Percentiles rank a stretch among this genome's conserved stretches.
Conservation (phyloP, 306 rosid species). For the barrel medic (Medicago truncatula) region DNA sequence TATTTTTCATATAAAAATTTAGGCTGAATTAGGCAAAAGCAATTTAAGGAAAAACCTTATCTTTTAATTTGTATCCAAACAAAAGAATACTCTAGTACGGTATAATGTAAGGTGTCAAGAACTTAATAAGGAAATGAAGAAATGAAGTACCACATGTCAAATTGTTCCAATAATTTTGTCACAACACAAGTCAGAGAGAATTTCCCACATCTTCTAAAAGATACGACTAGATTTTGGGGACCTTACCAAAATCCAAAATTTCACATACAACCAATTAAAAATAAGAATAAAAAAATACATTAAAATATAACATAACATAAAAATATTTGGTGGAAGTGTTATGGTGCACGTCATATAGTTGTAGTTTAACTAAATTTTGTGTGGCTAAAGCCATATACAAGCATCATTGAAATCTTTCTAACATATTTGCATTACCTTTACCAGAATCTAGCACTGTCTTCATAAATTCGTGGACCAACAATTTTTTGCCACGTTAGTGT, state of each 20-base stretch:
- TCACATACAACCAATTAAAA: conserved; percentile 31
- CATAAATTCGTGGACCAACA: conserved; percentile 54
- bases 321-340: conserved; percentile 38
- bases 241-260: conserved; percentile 30
- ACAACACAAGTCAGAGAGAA: neutral
- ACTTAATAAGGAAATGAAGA: conserved; percentile 44
- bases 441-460: conserved; percentile 24
- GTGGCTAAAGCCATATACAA: conserved; percentile 45
- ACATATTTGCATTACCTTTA: conserved; percentile 11
- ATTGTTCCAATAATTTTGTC: conserved; percentile 28
- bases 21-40: conserved; percentile 38
- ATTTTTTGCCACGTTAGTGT: conserved; percentile 25
- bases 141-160: conserved; percentile 34
- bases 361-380: conserved; percentile 28
- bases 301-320: neutral
- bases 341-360: conserved; percentile 49
- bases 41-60: conserved; percentile 36
- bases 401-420: conserved; percentile 40
- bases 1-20: neutral
- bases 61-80: neutral
- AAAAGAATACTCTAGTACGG: neutral
- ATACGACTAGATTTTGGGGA: conserved; percentile 40
- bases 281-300: neutral
- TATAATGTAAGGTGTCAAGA: conserved; percentile 32
- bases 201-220: conserved; percentile 37